phyloP scores from a whole-genome alignment of 305 asterid genomes.

The Euphrasia arctica region DNA sequence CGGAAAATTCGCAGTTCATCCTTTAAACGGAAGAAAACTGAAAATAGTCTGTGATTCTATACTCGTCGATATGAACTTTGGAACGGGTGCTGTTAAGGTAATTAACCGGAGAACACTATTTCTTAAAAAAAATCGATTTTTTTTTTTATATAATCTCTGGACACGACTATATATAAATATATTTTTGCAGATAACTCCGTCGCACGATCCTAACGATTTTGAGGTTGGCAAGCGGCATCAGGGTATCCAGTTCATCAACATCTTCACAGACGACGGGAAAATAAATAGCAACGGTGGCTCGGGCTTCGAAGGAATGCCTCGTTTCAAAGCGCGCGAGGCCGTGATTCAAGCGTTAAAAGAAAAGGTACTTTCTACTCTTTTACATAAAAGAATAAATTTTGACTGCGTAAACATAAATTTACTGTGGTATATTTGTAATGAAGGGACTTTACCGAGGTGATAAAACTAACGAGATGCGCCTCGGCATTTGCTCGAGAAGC shows the following conservation, averaged over 20 bases:
- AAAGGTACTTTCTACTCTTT: slow-evolving; percentile 36
- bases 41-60: slow-evolving; percentile 1
- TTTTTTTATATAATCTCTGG: slow-evolving; percentile 1
- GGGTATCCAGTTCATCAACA: slow-evolving; percentile 57
- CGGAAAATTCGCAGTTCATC: slow-evolving; percentile 6
- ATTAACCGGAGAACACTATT: neutral
- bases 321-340: slow-evolving; percentile 76
- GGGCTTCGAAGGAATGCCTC: slow-evolving; percentile 69
- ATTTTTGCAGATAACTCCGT: slow-evolving; percentile 75
- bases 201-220: slow-evolving; percentile 92
- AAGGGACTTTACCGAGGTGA: slow-evolving; percentile 62
- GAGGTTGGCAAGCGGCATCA: slow-evolving; percentile 78
- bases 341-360: slow-evolving; percentile 60
- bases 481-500: slow-evolving; percentile 86
- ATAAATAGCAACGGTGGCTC: slow-evolving; percentile 76
- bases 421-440: slow-evolving; percentile 27
- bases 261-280: slow-evolving; percentile 82
- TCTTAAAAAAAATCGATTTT: too few relatives aligned
- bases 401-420: neutral
- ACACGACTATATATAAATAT: slow-evolving; percentile 18
- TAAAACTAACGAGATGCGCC: slow-evolving; percentile 81
- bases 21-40: slow-evolving; percentile 5
- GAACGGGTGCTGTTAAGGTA: slow-evolving; percentile 13
- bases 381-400: neutral
- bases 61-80: slow-evolving; percentile 6